A percentile compares a stretch with the other conserved stretches of the same genome.
phyloP scores from a whole-genome alignment of 768 basidiomycete genomes.

The Calocybe cyanea region DNA sequence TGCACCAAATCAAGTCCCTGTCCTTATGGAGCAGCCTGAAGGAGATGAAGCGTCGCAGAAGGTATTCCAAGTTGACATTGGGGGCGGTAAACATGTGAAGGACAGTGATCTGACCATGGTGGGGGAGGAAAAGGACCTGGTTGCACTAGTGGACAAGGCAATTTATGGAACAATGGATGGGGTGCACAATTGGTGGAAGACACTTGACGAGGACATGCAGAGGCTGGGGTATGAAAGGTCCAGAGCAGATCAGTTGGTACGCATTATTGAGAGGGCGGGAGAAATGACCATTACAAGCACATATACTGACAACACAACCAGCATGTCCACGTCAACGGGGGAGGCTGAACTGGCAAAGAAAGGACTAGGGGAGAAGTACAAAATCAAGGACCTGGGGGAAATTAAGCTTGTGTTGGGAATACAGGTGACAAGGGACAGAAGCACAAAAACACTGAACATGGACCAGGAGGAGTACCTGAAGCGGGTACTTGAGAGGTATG shows the following conservation, averaged over 20 bases:
- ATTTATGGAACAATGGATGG: conserved; percentile 6
- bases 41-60: not conserved
- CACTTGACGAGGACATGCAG: not conserved
- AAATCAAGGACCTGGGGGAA: conserved; percentile 5
- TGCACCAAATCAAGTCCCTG: conserved; percentile 3
- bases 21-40: not conserved
- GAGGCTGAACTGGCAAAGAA: not conserved
- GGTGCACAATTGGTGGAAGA: conserved; percentile 6
- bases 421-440: not conserved
- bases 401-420: conserved; percentile 3
- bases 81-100: not conserved
- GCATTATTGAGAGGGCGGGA: not conserved
- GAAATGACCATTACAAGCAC: conserved; percentile 15
- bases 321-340: not conserved
- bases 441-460: not conserved
- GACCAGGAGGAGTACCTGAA: conserved; percentile 4
- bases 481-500: not conserved
- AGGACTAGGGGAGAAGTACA: conserved; percentile 2
- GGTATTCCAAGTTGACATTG: conserved; percentile 1
- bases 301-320: not conserved
- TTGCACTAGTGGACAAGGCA: conserved; percentile 3
- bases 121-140: conserved; percentile 10
- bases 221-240: conserved; percentile 13
- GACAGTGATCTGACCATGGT: not conserved
- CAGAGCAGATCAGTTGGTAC: conserved; percentile 16